Evolutionary conservation across 78 protist species (phyloP).

Genomic region (Dictyostelium brefeldianum): DNA sequence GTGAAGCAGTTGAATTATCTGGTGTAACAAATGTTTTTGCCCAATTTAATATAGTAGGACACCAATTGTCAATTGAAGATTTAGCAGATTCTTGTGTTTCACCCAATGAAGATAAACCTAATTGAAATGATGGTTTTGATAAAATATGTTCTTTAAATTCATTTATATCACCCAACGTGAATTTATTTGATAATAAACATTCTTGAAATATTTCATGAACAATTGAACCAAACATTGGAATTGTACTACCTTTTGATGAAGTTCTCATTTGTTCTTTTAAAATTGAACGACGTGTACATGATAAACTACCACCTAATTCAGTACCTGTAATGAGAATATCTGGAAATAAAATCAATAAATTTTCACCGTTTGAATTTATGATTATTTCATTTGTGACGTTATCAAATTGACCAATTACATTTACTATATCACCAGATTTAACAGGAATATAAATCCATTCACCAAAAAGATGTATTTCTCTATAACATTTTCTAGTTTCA

Average conservation of each 20-base stretch:
- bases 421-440: conserved; percentile 34
- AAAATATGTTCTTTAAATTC: conserved; percentile 26
- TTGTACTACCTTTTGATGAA: not conserved
- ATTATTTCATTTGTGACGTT: not conserved
- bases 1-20: no score
- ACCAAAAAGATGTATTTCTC: conserved; percentile 22
- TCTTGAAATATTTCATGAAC: conserved; percentile 73
- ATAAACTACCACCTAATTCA: conserved; percentile 61
- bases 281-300: conserved; percentile 52
- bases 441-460: conserved; percentile 47
- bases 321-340: conserved; percentile 73
- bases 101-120: conserved; percentile 50
- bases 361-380: not conserved
- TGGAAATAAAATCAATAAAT: conserved; percentile 55
- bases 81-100: conserved; percentile 29
- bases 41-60: not conserved
- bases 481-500: conserved; percentile 1
- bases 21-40: conserved; percentile 17
- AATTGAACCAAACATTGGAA: conserved; percentile 57
- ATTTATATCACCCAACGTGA: not conserved
- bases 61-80: conserved; percentile 22
- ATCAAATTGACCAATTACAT: conserved; percentile 65
- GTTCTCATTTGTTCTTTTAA: conserved; percentile 35
- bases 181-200: conserved; percentile 20
- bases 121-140: not conserved